Conservation (phyloP, 2,329 filamentous ascomycete species). For the Penicillium sp. region DNA sequence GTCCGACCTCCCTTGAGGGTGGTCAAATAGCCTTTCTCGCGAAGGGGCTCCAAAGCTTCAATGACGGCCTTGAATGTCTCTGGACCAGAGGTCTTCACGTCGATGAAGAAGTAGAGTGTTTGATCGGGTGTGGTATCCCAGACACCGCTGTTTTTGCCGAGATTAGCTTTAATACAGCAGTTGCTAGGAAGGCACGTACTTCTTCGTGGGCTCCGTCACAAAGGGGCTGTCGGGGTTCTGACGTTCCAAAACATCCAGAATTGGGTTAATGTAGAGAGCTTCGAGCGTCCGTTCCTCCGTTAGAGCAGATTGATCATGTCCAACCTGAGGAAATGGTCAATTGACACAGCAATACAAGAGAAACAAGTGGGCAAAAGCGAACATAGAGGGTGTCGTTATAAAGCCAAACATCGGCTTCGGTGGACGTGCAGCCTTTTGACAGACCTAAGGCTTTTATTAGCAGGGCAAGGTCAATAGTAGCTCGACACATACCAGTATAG, state of each 20-base stretch:
- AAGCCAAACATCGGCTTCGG: conserved; percentile 60
- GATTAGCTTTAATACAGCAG: background rate
- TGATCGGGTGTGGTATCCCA: conserved; percentile 54
- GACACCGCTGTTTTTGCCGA: conserved; percentile 45
- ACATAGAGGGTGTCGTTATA: conserved; percentile 54
- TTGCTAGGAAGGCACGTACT: conserved; percentile 32
- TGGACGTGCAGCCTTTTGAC: conserved; percentile 53
- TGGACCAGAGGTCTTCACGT: conserved; percentile 56
- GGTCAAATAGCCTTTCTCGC: conserved; percentile 51
- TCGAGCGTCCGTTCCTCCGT: conserved; percentile 52
- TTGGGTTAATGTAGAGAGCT: conserved; percentile 57
- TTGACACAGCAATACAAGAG: background rate
- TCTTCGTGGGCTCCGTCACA: conserved; percentile 45
- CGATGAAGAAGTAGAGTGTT: conserved; percentile 62
- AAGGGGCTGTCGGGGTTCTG: conserved; percentile 55
- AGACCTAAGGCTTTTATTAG: conserved; percentile 43
- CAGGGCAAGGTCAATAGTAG: background rate
- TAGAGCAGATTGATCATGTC: conserved; percentile 53
- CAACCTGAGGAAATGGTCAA: conserved; percentile 41
- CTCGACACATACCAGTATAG: conserved; percentile 39
- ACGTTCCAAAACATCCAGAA: conserved; percentile 52
- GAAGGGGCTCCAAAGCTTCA: conserved; percentile 54
- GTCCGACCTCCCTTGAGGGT: conserved; percentile 46
- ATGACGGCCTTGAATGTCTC: conserved; percentile 56
- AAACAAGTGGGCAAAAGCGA: conserved; percentile 16